Percentiles rank a stretch among this genome's conserved stretches.
Conservation (phyloP, 495 filamentous ascomycete genomes). For the Penicillium arizonense region DNA sequence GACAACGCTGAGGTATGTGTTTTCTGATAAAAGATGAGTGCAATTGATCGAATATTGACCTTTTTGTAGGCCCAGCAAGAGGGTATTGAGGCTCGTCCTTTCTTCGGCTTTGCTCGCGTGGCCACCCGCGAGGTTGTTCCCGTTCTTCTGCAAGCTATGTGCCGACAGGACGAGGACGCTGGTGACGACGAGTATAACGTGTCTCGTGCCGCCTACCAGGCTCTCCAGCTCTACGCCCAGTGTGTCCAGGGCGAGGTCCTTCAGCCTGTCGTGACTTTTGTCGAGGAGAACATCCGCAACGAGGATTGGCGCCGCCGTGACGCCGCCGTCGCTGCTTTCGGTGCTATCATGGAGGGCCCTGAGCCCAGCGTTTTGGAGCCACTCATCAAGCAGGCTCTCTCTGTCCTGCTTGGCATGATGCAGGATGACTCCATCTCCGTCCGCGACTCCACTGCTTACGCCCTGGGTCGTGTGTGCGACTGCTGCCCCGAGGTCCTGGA, state of each 20-base stretch:
- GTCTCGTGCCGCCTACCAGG: slow-evolving; percentile 93
- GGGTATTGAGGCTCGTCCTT: slow-evolving; percentile 73
- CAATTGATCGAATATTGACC: slow-evolving; percentile 1
- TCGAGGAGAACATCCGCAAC: slow-evolving; percentile 83
- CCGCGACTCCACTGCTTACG: slow-evolving; percentile 95
- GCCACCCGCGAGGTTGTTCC: slow-evolving; percentile 91
- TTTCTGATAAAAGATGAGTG: neutral
- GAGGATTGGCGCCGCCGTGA: slow-evolving; percentile 93
- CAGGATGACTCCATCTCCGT: slow-evolving; percentile 84
- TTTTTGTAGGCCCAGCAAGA: slow-evolving; percentile 58
- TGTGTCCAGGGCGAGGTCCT: slow-evolving; percentile 81
- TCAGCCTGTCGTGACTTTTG: slow-evolving; percentile 78
- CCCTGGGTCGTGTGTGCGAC: slow-evolving; percentile 93
- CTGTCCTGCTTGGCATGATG: slow-evolving; percentile 94
- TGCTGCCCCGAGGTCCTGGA: slow-evolving; percentile 86
- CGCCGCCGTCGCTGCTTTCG: slow-evolving; percentile 96
- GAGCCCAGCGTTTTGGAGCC: slow-evolving; percentile 85
- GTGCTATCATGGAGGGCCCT: slow-evolving; percentile 97
- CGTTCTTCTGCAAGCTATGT: slow-evolving; percentile 82
- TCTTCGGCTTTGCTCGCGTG: slow-evolving; percentile 88
- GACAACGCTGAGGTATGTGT: slow-evolving; percentile 79
- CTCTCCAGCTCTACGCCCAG: slow-evolving; percentile 90
- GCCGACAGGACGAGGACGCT: slow-evolving; percentile 97
- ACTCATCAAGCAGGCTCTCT: slow-evolving; percentile 89
- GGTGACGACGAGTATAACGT: slow-evolving; percentile 96